phyloP scores from a whole-genome alignment of 257 asterid genomes.

The Solanum chiquidenum region DNA sequence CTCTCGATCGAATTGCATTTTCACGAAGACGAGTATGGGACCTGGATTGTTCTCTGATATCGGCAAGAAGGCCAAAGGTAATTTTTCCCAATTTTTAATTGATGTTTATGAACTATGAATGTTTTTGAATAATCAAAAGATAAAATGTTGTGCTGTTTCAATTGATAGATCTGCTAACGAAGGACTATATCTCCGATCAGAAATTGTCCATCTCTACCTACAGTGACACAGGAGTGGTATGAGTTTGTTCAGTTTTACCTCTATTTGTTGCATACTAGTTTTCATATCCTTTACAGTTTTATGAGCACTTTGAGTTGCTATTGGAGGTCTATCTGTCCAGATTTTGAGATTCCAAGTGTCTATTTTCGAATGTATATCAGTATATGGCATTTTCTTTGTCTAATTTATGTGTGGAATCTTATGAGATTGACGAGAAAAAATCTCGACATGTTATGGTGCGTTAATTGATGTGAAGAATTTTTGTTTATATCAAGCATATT shows the following conservation, averaged over 20 bases:
- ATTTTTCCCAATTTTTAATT: neutral
- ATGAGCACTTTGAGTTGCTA: neutral
- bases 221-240: slow-evolving; percentile 84
- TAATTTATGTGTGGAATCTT: neutral
- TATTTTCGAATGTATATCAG: neutral
- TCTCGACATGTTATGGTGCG: neutral
- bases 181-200: slow-evolving; percentile 80
- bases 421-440: neutral
- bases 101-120: neutral
- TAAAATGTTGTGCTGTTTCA: neutral
- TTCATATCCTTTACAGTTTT: neutral
- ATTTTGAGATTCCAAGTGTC: neutral
- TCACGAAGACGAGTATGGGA: slow-evolving; percentile 49
- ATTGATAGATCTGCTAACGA: slow-evolving; percentile 72
- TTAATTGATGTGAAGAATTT: neutral
- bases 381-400: neutral
- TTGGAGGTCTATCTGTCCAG: neutral
- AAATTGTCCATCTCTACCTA: slow-evolving; percentile 63
- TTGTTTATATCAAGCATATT: neutral
- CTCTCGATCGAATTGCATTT: neutral
- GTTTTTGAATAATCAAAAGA: neutral
- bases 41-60: slow-evolving; percentile 91
- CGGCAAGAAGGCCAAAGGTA: slow-evolving; percentile 93
- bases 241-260: neutral
- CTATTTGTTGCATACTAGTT: neutral